Evolutionary conservation across 352 stramenopile genomes (phyloP).

Genomic region (Aphanomyces astaci): DNA sequence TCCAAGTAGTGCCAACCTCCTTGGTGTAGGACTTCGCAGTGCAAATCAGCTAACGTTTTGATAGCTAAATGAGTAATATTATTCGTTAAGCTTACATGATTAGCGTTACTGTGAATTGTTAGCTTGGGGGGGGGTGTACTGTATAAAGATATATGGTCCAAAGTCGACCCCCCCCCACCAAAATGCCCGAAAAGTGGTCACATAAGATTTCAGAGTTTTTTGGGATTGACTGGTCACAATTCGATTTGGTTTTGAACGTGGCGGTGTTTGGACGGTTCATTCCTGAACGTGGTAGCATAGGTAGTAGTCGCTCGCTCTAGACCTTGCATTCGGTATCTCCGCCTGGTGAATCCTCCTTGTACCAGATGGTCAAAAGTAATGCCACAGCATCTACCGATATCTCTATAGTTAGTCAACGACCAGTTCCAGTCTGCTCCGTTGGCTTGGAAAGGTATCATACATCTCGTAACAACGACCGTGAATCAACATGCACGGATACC

Average conservation of each 20-base stretch:
- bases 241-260: neutral
- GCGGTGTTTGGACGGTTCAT: neutral
- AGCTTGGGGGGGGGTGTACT: neutral
- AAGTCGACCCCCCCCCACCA: neutral
- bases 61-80: neutral
- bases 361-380: constrained; percentile 25
- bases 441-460: constrained; percentile 24
- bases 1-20: neutral
- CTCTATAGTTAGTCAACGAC: constrained; percentile 25
- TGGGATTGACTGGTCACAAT: neutral
- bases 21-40: no score
- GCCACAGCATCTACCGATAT: constrained; percentile 13
- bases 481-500: neutral
- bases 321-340: constrained; percentile 23
- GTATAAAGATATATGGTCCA: no score
- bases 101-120: no score
- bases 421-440: constrained; percentile 21
- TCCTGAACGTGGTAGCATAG: neutral
- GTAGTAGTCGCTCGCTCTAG: no score
- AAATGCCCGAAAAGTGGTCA: neutral
- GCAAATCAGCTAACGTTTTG: neutral
- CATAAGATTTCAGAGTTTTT: no score
- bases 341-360: constrained; percentile 23
- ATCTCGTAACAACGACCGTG: constrained; percentile 5
- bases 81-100: no score